Conservation (phyloP, 306 rosid species). For the Inga leiocalycina region DNA sequence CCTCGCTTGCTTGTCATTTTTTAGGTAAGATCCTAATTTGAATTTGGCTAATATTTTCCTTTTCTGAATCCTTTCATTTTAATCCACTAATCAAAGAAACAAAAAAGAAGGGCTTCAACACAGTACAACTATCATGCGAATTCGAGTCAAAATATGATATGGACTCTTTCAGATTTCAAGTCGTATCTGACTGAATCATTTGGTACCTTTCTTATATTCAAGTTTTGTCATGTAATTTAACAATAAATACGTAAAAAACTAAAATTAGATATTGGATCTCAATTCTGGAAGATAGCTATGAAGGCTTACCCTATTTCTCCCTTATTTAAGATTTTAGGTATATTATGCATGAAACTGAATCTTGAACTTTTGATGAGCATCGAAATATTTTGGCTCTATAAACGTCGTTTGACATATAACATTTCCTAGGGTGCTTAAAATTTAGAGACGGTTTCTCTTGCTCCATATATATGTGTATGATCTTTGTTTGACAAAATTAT, state of each 20-base stretch:
- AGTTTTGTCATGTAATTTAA: background rate
- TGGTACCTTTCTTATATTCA: background rate
- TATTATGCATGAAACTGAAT: background rate
- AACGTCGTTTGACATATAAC: too few relatives aligned
- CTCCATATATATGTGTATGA: too few relatives aligned
- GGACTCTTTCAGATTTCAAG: background rate
- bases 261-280: background rate
- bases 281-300: background rate
- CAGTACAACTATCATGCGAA: background rate
- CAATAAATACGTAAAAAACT: background rate
- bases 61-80: background rate
- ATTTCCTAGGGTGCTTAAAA: too few relatives aligned
- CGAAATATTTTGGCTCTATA: too few relatives aligned
- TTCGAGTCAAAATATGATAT: background rate
- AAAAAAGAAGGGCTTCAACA: background rate
- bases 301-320: too few relatives aligned
- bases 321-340: background rate
- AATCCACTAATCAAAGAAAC: background rate
- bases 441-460: too few relatives aligned
- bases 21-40: background rate
- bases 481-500: too few relatives aligned
- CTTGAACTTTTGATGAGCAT: too few relatives aligned
- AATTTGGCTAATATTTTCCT: background rate
- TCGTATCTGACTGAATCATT: background rate
- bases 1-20: background rate